Conservation (phyloP, 208 protist genomes). For the Acanthamoeba healyi region DNA sequence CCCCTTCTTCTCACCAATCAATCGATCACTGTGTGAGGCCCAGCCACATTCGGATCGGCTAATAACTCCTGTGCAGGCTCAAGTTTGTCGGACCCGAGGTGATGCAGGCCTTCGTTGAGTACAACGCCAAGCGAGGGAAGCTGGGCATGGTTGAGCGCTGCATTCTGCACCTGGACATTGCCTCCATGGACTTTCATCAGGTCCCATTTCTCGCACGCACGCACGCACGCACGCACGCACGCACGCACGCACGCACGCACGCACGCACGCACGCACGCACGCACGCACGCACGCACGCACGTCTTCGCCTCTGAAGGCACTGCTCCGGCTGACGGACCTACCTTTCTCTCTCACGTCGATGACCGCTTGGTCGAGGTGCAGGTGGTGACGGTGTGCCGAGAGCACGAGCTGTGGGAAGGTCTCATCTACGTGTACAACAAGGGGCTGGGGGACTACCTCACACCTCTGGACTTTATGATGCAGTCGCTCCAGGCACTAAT, state of each 20-base stretch:
- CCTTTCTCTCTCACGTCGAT: background rate
- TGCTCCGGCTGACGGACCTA: no score
- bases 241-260: no score
- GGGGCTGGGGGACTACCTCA: constrained; percentile 81
- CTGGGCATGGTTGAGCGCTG: constrained; percentile 80
- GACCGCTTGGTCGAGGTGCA: background rate
- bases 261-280: no score
- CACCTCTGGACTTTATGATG: constrained; percentile 81
- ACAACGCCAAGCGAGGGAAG: constrained; percentile 70
- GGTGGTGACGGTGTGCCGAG: constrained; percentile 75
- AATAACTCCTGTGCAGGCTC: constrained; percentile 60
- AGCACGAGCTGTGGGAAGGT: constrained; percentile 77
- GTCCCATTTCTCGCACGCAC: no score
- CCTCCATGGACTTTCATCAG: constrained; percentile 83
- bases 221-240: no score
- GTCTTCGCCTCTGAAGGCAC: no score
- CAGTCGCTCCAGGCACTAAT: background rate
- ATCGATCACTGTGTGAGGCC: no score
- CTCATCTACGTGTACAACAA: constrained; percentile 83
- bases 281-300: no score
- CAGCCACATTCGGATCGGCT: no score
- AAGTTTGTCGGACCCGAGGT: constrained; percentile 76
- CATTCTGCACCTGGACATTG: constrained; percentile 81
- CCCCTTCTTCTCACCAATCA: no score
- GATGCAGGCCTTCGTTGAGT: constrained; percentile 80